A percentile compares a stretch with the other conserved stretches of the same genome.
Conservation (phyloP, 163 green algal genomes). For the Prototheca cutis region DNA sequence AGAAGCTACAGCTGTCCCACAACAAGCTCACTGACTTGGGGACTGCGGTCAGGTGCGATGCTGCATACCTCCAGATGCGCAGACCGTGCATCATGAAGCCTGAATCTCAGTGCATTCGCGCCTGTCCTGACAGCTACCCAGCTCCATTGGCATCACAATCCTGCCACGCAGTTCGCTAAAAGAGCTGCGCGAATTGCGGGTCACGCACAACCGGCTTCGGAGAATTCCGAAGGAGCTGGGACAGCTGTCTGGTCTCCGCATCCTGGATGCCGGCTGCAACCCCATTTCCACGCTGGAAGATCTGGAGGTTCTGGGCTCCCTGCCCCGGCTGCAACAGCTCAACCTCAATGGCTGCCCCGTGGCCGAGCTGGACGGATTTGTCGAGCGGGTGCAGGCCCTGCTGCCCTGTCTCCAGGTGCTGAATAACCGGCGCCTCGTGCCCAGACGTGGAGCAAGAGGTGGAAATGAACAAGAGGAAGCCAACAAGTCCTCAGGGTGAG, state of each 20-base stretch:
- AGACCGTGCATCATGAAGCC: too few species aligned
- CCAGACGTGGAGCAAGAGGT: not conserved
- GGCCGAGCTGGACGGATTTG: constrained; percentile 11
- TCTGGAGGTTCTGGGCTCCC: constrained; percentile 23
- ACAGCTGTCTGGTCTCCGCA: constrained; percentile 15
- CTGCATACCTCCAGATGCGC: too few species aligned
- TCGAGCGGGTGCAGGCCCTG: constrained; percentile 8
- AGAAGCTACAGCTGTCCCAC: constrained; percentile 34
- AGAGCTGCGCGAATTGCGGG: constrained; percentile 29
- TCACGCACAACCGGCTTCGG: constrained; percentile 28
- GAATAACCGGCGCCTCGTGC: constrained; percentile 5
- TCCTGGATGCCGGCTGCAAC: constrained; percentile 33
- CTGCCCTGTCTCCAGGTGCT: constrained; percentile 31
- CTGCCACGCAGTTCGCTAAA: too few species aligned
- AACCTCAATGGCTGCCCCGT: constrained; percentile 31
- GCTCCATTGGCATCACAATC: too few species aligned
- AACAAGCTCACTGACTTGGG: constrained; percentile 24
- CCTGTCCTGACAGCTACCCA: too few species aligned
- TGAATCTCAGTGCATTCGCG: too few species aligned
- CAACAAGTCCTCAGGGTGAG: not conserved
- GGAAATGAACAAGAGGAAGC: not conserved
- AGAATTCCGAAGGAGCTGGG: constrained; percentile 24
- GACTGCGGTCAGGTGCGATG: not conserved
- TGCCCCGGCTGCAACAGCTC: constrained; percentile 27
- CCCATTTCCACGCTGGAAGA: constrained; percentile 12